Percentiles rank a stretch among this genome's conserved stretches.
phyloP scores from a whole-genome alignment of 2,329 filamentous ascomycete genomes.

The Arthroderma sp. region DNA sequence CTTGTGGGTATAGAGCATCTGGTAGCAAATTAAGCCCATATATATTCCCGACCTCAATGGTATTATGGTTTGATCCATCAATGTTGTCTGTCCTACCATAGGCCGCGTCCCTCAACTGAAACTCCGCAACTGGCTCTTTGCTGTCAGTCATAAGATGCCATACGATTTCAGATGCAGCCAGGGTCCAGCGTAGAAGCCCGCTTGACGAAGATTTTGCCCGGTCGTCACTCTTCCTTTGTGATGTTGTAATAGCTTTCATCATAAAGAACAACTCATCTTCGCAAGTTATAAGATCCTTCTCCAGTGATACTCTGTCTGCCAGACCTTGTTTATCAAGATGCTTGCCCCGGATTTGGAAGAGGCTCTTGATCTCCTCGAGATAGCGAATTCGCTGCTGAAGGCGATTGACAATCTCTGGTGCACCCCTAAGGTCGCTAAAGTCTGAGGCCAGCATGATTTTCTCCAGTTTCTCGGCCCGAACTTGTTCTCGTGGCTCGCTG shows the following conservation, averaged over 20 bases:
- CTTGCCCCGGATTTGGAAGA: slow-evolving; percentile 86
- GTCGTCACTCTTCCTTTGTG: slow-evolving; percentile 74
- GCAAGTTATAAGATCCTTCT: slow-evolving; percentile 75
- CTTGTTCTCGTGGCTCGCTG: slow-evolving; percentile 92
- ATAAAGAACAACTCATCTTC: slow-evolving; percentile 98
- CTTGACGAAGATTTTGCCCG: slow-evolving; percentile 55
- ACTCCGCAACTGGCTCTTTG: slow-evolving; percentile 77
- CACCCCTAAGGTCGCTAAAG: slow-evolving; percentile 89
- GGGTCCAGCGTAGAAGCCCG: slow-evolving; percentile 78
- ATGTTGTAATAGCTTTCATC: slow-evolving; percentile 98
- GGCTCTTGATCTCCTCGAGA: slow-evolving; percentile 87
- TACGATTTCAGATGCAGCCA: slow-evolving; percentile 87
- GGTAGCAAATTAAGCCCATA: slow-evolving; percentile 80
- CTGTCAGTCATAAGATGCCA: slow-evolving; percentile 90
- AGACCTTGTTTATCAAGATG: slow-evolving; percentile 80
- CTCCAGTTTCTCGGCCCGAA: slow-evolving; percentile 84
- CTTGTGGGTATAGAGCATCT: slow-evolving; percentile 87
- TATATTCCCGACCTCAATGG: slow-evolving; percentile 76
- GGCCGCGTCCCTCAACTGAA: slow-evolving; percentile 79
- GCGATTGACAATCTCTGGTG: slow-evolving; percentile 81
- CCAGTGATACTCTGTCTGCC: slow-evolving; percentile 79
- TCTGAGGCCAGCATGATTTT: slow-evolving; percentile 99
- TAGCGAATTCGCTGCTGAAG: slow-evolving; percentile 87
- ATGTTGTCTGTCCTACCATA: slow-evolving; percentile 95
- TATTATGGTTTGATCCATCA: slow-evolving; percentile 90